These are phyloP conservation scores for Fusarium sp. DNA, from an alignment of 2,329 filamentous ascomycete species.

Conservation along the genomic window DNA sequence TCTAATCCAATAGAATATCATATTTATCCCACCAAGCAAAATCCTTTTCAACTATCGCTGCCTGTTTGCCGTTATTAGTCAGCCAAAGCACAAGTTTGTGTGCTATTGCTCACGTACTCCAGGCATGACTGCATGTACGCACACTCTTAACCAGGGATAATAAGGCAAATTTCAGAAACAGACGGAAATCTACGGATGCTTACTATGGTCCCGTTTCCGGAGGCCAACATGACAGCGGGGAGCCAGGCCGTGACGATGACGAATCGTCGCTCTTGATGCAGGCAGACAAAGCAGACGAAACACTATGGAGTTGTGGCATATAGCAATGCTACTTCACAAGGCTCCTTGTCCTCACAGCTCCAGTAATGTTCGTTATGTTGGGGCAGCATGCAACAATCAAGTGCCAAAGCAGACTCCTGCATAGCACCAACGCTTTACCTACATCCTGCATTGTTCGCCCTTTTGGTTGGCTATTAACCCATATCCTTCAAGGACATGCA, in stretches of 20 bases:
- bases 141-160: conserved; percentile 9
- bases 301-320: conserved; percentile 4
- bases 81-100: not conserved
- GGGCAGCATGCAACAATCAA: conserved; percentile 7
- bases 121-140: conserved; percentile 16
- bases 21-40: not conserved
- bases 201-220: conserved; percentile 2
- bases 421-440: conserved; percentile 3
- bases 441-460: not conserved
- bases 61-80: not conserved
- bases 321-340: conserved; percentile 12
- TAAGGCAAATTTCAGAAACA: conserved; percentile 19
- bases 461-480: not conserved
- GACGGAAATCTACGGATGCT: conserved; percentile 30
- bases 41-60: not conserved
- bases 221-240: conserved; percentile 20
- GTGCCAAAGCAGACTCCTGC: conserved; percentile 10
- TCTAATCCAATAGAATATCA: not conserved
- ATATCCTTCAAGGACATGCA: not conserved
- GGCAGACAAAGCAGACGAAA: conserved; percentile 1
- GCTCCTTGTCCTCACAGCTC: conserved; percentile 10
- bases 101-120: conserved; percentile 13
- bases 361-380: conserved; percentile 9
- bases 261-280: conserved; percentile 25
- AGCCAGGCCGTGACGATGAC: conserved; percentile 29